Percentiles rank a stretch among this genome's conserved stretches.
Conservation (phyloP, 305 asterid genomes). For the Caryopteris hybrid region DNA sequence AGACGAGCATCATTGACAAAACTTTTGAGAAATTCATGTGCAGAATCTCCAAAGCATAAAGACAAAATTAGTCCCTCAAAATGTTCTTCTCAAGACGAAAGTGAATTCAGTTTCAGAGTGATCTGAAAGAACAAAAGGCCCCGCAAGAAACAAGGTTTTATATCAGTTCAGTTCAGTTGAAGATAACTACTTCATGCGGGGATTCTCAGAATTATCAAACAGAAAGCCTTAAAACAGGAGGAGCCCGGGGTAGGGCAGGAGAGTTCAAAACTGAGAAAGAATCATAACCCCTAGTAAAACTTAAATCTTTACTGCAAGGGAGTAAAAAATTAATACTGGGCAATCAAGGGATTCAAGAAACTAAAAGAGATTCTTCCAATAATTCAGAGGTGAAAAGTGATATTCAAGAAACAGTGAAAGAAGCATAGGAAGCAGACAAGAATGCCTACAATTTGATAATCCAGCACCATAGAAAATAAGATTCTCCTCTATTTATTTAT, state of each 20-base stretch:
- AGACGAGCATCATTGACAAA: neutral
- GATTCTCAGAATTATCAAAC: neutral
- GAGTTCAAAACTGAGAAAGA: neutral
- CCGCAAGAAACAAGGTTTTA: neutral
- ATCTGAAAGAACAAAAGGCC: neutral
- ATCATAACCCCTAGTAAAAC: neutral
- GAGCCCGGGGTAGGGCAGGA: neutral
- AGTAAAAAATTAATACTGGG: neutral
- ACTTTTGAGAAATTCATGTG: neutral
- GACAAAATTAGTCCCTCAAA: slow-evolving; percentile 13
- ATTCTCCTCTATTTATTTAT: neutral
- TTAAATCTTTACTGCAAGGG: slow-evolving; percentile 13
- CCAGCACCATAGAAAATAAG: neutral
- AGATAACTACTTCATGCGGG: neutral
- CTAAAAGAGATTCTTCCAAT: neutral
- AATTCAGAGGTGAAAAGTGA: neutral
- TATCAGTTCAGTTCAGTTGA: slow-evolving; percentile 1
- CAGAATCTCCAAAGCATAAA: neutral
- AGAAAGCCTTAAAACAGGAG: neutral
- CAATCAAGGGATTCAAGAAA: neutral
- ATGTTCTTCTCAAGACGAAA: neutral
- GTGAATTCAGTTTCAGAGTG: neutral
- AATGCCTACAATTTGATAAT: neutral
- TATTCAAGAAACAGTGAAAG: neutral
- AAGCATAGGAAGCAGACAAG: slow-evolving; percentile 1